phyloP scores from a whole-genome alignment of 2,329 filamentous ascomycete species.

The Cordyceps tenuipes region DNA sequence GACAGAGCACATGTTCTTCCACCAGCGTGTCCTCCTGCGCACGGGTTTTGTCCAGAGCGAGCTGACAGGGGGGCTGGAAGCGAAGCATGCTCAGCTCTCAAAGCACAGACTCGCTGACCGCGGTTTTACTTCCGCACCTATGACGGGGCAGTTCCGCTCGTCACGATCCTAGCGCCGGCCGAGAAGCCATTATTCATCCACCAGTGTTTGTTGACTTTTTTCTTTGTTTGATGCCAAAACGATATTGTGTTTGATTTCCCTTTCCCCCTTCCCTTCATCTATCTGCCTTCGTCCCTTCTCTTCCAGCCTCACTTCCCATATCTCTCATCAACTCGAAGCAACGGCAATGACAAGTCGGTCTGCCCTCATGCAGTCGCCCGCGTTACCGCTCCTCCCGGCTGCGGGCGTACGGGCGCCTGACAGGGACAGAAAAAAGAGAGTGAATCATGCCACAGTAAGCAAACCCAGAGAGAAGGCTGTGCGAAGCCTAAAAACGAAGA shows the following conservation, averaged over 20 bases:
- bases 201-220: too few species aligned
- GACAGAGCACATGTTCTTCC: too few species aligned
- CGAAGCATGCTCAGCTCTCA: neutral
- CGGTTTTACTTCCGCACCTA: neutral
- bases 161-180: conserved; percentile 4
- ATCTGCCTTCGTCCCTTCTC: neutral
- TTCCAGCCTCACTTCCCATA: neutral
- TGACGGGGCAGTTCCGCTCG: neutral
- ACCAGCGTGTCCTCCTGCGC: neutral
- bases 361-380: conserved; percentile 6
- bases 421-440: neutral
- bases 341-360: conserved; percentile 4
- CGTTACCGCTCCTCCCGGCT: neutral
- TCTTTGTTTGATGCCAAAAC: too few species aligned
- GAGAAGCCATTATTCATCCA: neutral
- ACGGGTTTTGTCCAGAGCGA: neutral
- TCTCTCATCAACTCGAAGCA: neutral
- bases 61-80: neutral
- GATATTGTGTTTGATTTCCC: too few species aligned
- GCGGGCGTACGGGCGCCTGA: neutral
- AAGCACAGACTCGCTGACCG: neutral
- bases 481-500: neutral
- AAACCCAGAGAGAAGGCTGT: neutral
- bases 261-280: too few species aligned
- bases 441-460: neutral